Evolutionary conservation across 140 eudicot species (phyloP), one percentile per base, ranked within the genome.

Genomic region (Erigeron philadelphicus): DNA sequence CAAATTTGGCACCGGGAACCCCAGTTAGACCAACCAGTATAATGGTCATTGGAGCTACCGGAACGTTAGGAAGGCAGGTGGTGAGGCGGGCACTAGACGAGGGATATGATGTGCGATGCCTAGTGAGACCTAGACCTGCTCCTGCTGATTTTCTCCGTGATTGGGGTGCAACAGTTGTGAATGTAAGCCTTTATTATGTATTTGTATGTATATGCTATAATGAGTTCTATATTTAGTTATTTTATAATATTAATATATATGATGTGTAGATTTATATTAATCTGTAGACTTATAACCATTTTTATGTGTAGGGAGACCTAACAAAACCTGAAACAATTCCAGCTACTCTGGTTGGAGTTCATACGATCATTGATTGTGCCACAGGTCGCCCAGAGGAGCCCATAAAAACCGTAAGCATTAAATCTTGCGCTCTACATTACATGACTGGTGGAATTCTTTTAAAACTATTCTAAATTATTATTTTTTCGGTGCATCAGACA

Each of bases 371-470:
- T 46, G 98, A 93, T 70, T 93, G 98, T 80, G 98, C 98, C 46
- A 93, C 98, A 8, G 98, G 98, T 65, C 98, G 98, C 41, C 98
- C 98, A 0, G 98, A 93, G 82, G 98, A 93, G 73, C 98, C 98
- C 50, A 88, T 93, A 16, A 93, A 86, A 86, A 93, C 96, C 75
- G 98, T 89, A 76, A 81, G 96, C 56, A 60, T 31, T 2, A 31
- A 31, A 31, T 4, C 38, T 31, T 31, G 38, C 38, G 38, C 38
- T 31, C 38, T 31, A 31, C 38, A 2, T 31, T 31, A 31, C 38
- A 31, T 0, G 38, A 31, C 38, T 31, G 5, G 5, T 31, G 38
- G 38, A 31, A 31, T 31, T 31, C 38, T 31, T 31, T 31, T 31
- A 2, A 31, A 31, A 31, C 38, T 31, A 3, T 1, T 31, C 38